Percentiles rank a stretch among this genome's conserved stretches.
Conservation (phyloP, 2,329 filamentous ascomycete species). For the Thielaviopsis musarum region DNA sequence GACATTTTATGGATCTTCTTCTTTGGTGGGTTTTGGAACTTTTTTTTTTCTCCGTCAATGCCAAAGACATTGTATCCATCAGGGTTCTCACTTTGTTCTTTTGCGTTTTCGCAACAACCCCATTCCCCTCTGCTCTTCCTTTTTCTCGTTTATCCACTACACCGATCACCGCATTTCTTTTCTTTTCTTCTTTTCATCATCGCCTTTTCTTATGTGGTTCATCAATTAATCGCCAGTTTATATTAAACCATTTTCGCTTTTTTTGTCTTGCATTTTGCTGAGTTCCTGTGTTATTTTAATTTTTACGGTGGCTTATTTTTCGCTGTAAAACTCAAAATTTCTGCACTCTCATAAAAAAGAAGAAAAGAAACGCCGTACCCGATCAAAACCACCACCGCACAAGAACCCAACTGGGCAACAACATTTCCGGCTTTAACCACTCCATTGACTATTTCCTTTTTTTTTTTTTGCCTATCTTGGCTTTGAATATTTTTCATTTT, state of each 20-base stretch:
- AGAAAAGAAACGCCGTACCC: neutral
- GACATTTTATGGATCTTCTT: neutral
- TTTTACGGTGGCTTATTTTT: neutral
- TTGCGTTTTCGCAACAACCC: constrained; percentile 2
- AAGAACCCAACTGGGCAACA: neutral
- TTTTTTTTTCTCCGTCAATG: neutral
- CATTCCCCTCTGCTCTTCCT: neutral
- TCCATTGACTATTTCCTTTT: neutral
- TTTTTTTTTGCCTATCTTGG: neutral
- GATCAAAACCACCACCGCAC: neutral
- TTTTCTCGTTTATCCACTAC: too few relatives aligned
- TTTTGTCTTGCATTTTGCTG: too few relatives aligned
- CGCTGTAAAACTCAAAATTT: neutral
- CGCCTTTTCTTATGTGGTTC: neutral
- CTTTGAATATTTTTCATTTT: neutral
- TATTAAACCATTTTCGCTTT: too few relatives aligned
- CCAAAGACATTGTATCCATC: constrained; percentile 2
- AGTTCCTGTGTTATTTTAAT: too few relatives aligned
- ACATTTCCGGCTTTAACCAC: neutral
- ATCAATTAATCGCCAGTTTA: neutral
- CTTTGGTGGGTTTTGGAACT: neutral
- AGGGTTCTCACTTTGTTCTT: constrained; percentile 1
- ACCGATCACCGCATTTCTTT: neutral
- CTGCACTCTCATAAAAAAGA: neutral
- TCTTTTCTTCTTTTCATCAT: neutral